Conservation (phyloP, 768 basidiomycete species). For the Phanerochaete carnosa region DNA sequence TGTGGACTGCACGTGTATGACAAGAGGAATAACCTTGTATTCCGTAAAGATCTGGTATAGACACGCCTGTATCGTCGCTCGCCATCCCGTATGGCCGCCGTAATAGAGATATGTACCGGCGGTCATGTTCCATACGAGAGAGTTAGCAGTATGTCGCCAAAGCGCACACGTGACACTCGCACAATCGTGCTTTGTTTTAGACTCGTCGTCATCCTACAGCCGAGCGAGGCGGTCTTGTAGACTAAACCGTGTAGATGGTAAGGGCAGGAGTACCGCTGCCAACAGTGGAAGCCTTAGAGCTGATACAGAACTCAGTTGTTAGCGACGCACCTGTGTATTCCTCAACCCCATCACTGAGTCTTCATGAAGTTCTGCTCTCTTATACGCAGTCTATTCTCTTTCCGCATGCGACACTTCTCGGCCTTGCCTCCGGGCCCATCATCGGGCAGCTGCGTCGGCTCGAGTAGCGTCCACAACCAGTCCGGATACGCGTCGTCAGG, state of each 20-base stretch:
- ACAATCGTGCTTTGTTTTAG: no score
- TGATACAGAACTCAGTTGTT: neutral
- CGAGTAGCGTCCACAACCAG: conserved; percentile 83
- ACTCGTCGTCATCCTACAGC: no score
- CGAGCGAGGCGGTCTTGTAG: no score
- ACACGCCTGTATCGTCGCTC: neutral
- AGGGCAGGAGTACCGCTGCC: no score
- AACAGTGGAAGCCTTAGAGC: no score
- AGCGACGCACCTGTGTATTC: neutral
- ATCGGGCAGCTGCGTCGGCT: conserved; percentile 57
- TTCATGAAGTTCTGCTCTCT: conserved; percentile 86
- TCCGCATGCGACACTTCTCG: conserved; percentile 48
- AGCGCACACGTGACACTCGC: no score
- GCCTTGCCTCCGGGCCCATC: conserved; percentile 74
- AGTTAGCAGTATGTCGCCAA: no score
- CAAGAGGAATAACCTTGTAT: neutral
- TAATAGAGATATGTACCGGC: no score
- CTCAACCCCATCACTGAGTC: conserved; percentile 48
- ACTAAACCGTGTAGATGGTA: no score
- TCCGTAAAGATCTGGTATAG: neutral
- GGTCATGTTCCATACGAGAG: no score
- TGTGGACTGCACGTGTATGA: neutral
- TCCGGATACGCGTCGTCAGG: conserved; percentile 83
- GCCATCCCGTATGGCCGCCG: neutral
- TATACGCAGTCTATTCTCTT: conserved; percentile 64